These are phyloP conservation scores for Colletotrichum viniferum DNA, from an alignment of 2,329 filamentous ascomycete genomes.

Conservation along the genomic window DNA sequence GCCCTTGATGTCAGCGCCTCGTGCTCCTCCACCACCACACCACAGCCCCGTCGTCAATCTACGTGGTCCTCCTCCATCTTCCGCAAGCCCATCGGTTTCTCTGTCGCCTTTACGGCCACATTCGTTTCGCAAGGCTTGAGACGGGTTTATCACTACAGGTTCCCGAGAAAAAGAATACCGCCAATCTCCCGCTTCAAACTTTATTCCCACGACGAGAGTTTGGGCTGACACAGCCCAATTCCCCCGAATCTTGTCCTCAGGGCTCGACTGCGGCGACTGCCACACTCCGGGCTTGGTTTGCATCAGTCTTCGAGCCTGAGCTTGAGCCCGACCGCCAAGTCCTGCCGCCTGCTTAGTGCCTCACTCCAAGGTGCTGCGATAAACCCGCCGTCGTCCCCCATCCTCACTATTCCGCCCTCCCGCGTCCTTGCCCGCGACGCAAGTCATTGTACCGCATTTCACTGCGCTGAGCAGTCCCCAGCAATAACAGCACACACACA, in stretches of 20 bases:
- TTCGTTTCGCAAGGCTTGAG: neutral
- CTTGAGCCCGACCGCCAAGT: neutral
- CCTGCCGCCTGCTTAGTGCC: neutral
- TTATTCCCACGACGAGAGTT: constrained; percentile 16
- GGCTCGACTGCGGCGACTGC: neutral
- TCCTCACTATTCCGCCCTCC: neutral
- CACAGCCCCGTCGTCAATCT: neutral
- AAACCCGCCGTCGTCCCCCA: neutral
- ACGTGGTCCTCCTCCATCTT: neutral
- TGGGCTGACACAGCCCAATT: constrained; percentile 22
- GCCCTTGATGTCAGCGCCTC: neutral
- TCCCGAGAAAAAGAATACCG: neutral
- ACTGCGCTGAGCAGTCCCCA: neutral
- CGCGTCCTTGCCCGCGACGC: neutral
- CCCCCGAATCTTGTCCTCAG: constrained; percentile 5
- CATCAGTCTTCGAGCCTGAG: neutral
- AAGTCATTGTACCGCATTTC: neutral
- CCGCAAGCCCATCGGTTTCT: neutral
- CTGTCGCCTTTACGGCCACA: neutral
- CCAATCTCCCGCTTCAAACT: neutral
- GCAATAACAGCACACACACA: neutral
- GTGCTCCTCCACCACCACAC: neutral
- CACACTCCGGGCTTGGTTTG: neutral
- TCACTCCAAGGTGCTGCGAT: neutral
- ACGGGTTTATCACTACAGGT: neutral